phyloP scores from a whole-genome alignment of 2,329 filamentous ascomycete genomes.

The Aspergillus japonicus region DNA sequence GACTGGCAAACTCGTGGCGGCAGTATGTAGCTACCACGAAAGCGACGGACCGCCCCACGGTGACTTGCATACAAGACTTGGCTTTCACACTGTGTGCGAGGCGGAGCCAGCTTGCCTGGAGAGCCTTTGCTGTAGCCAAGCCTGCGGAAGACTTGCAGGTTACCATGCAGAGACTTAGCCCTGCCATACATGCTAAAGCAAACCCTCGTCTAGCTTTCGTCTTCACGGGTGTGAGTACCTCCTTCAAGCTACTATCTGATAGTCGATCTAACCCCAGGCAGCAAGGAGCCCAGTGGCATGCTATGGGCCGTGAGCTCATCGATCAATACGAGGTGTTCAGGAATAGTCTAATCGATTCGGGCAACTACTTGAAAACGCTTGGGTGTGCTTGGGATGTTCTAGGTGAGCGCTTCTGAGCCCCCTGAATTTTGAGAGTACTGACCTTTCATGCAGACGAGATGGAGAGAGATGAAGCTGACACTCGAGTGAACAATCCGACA shows the following conservation, averaged over 20 bases:
- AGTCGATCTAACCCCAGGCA: constrained; percentile 3
- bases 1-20: constrained; percentile 4
- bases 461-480: constrained; percentile 12
- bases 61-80: neutral
- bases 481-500: constrained; percentile 1
- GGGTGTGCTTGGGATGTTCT: constrained; percentile 14
- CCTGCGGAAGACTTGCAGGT: neutral
- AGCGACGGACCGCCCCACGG: neutral
- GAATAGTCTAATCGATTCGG: constrained; percentile 7
- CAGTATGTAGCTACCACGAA: neutral
- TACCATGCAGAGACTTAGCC: neutral
- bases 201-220: neutral
- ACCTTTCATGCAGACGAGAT: constrained; percentile 9
- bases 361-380: constrained; percentile 12
- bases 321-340: constrained; percentile 16
- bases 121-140: neutral
- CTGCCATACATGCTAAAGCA: neutral
- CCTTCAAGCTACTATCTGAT: neutral
- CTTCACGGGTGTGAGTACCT: neutral
- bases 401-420: neutral
- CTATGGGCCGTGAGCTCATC: constrained; percentile 28
- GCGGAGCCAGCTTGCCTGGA: constrained; percentile 1
- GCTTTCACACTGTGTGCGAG: constrained; percentile 7
- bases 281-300: constrained; percentile 31
- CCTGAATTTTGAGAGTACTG: neutral